Base-by-base conservation (phyloP, 257 asterid species). In the Solanum dulcamara region DNA sequence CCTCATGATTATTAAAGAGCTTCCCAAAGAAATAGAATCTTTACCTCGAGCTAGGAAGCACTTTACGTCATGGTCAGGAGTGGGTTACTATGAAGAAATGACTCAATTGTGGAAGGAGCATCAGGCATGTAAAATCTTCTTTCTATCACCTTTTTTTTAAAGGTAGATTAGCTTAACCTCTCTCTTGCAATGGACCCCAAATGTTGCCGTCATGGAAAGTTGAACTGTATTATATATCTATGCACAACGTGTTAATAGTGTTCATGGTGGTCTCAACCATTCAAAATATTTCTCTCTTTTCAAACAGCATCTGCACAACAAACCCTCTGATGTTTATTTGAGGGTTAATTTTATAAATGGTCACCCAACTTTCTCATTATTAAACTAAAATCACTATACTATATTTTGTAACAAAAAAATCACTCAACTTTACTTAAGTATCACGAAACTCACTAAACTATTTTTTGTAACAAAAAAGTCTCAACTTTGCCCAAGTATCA, bases 11-110 rank as follows among this genome's bases (percentile, higher is more conserved):
- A 87, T 94, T 88, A 93, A 90, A 88, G 97, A 91, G 90, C 94
- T 96, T 89, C 98, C 99, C 46, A 89, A 90, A 91, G 98, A 92
- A 85, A 7, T 96, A 80, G 93, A 95, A 92, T 89, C 97, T 85
- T 81, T 87, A 80, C 95, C 97, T 85, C 95, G 97, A 85, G 97
- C 94, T 79, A 94, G 99, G 92, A 96, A 96, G 91, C 99, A 95
- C 89, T 95, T 95, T 86, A 90, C 97, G 30, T 92, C 95, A 51
- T 96, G 99, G 99, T 88, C 96, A 84, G 86, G 97, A 87, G 79
- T 90, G 89, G 86, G 97, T 90, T 96, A 96, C 87, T 96, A 95
- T 81, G 94, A 92, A 87, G 97, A 95, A 84, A 92, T 91, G 96
- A 88, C 85, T 10, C 92, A 87, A 85, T 88, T 95, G 72, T 96